Conservation (phyloP, 176 grass and related monocot genomes). For the Tuctoria greenei region DNA sequence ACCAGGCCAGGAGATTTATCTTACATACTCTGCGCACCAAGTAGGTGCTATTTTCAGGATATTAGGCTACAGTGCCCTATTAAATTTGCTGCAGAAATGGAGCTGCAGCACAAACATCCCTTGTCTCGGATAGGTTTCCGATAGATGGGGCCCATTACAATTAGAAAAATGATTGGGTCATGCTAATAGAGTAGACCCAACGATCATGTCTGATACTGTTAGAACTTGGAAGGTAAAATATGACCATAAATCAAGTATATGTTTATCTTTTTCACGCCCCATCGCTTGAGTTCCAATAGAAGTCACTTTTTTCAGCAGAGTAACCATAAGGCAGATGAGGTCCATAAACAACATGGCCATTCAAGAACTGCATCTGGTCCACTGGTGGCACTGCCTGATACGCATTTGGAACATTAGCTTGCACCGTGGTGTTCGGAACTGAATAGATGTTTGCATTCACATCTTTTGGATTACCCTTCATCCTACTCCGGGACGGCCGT, state of each 20-base stretch:
- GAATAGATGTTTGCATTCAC: constrained; percentile 39
- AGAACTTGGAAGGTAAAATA: constrained; percentile 37
- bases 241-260: constrained; percentile 12
- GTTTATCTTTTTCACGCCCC: constrained; percentile 23
- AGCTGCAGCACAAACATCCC: neutral
- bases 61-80: constrained; percentile 22
- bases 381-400: constrained; percentile 50
- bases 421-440: constrained; percentile 45
- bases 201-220: constrained; percentile 42
- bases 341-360: constrained; percentile 70
- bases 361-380: constrained; percentile 66
- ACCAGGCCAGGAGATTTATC: constrained; percentile 18
- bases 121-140: constrained; percentile 19
- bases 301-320: constrained; percentile 48
- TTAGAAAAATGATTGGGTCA: constrained; percentile 48
- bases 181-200: constrained; percentile 45
- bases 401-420: constrained; percentile 44
- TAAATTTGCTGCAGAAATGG: neutral
- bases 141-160: constrained; percentile 27
- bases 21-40: constrained; percentile 4
- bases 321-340: constrained; percentile 70
- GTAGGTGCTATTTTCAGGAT: constrained; percentile 27
- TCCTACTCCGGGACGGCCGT: constrained; percentile 35
- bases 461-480: constrained; percentile 49
- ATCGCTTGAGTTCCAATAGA: constrained; percentile 58